A percentile compares a stretch with the other conserved stretches of the same genome.
Conservation (phyloP, 192 early-diverging fungal species). For the Ambispora gerdemannii region DNA sequence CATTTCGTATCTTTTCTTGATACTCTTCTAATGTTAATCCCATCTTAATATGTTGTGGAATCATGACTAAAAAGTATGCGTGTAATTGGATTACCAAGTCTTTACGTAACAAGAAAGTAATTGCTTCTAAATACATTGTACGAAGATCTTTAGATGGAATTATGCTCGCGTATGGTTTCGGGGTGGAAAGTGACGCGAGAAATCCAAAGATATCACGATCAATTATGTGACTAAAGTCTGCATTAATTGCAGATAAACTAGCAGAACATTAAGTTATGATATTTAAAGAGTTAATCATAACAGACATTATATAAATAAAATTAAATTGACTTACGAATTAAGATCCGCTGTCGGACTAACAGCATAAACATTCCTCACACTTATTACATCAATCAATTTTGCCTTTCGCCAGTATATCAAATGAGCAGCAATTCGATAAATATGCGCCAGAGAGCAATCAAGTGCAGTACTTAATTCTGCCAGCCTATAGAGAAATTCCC, state of each 20-base stretch:
- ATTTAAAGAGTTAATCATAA: conserved; percentile 2
- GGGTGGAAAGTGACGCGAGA: conserved; percentile 55
- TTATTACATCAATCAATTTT: conserved; percentile 82
- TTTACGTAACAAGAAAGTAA: conserved; percentile 77
- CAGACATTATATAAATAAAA: neutral
- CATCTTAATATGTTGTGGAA: conserved; percentile 57
- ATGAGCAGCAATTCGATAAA: conserved; percentile 87
- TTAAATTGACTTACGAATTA: conserved; percentile 44
- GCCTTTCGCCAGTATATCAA: conserved; percentile 92
- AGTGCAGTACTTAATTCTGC: conserved; percentile 76
- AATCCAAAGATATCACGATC: conserved; percentile 43
- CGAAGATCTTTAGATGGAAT: conserved; percentile 61
- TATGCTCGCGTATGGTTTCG: conserved; percentile 51
- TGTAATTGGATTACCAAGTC: conserved; percentile 77
- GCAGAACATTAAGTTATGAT: too few relatives aligned
- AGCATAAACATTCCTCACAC: conserved; percentile 74
- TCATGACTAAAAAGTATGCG: conserved; percentile 66
- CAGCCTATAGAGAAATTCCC: conserved; percentile 57
- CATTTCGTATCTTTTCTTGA: conserved; percentile 33
- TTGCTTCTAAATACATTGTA: conserved; percentile 74
- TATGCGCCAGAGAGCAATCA: conserved; percentile 92
- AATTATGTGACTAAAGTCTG: conserved; percentile 36
- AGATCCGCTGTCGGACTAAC: conserved; percentile 63
- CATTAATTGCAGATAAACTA: conserved; percentile 26
- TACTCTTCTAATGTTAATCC: conserved; percentile 38